Conservation (phyloP, 306 rosid genomes). For the Cucurbita pepo region DNA sequence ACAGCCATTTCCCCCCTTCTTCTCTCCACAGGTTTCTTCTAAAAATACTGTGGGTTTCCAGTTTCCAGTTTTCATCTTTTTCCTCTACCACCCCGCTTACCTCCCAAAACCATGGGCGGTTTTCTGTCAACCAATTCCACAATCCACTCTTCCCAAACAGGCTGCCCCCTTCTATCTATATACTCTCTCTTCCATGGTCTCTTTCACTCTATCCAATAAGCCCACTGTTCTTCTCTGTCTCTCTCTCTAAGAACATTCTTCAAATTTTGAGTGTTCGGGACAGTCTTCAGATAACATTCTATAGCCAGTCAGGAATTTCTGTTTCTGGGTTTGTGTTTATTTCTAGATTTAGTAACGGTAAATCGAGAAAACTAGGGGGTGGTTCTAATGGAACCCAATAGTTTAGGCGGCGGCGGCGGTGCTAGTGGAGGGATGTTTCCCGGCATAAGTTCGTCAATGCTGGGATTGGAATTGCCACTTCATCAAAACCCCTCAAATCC, state of each 20-base stretch:
- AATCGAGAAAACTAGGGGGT: background rate
- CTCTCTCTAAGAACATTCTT: background rate
- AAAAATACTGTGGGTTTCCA: constrained; percentile 20
- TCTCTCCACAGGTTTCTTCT: background rate
- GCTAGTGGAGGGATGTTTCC: constrained; percentile 19
- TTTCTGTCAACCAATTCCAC: constrained; percentile 22
- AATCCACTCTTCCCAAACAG: constrained; percentile 42
- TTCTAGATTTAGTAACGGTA: background rate
- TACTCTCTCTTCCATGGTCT: background rate
- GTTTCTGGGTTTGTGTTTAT: background rate
- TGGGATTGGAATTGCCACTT: constrained; percentile 47
- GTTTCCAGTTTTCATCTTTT: background rate
- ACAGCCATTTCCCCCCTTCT: background rate
- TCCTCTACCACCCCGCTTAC: background rate
- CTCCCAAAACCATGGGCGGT: constrained; percentile 76
- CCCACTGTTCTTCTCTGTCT: background rate
- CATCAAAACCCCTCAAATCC: constrained; percentile 37
- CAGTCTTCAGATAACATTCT: background rate
- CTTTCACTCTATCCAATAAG: background rate
- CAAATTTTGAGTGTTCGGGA: no score
- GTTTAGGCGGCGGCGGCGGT: constrained; percentile 1
- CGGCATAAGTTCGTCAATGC: constrained; percentile 32
- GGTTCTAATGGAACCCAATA: constrained; percentile 41
- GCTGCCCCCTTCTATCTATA: constrained; percentile 15
- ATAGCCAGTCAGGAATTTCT: background rate